A percentile compares a stretch with the other conserved stretches of the same genome.
phyloP scores from a whole-genome alignment of 2,329 filamentous ascomycete genomes.

The Chaetomium strumarium region DNA sequence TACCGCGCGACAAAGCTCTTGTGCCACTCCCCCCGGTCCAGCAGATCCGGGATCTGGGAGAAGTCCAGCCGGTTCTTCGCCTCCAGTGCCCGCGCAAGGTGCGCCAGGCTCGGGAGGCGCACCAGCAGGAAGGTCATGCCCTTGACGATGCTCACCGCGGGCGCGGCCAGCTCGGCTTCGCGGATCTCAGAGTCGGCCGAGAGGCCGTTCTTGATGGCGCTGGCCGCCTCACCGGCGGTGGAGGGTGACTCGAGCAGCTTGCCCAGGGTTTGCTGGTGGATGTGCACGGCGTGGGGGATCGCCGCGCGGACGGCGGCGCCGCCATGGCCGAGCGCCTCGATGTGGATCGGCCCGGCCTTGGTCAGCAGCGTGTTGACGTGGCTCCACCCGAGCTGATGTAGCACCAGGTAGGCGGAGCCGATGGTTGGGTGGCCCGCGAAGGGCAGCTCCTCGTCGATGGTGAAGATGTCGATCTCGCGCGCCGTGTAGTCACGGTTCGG shows the following conservation, averaged over 20 bases:
- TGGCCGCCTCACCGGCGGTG: slow-evolving; percentile 23
- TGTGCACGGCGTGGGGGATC: slow-evolving; percentile 62
- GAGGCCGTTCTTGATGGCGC: slow-evolving; percentile 29
- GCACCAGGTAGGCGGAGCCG: slow-evolving; percentile 47
- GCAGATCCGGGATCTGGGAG: slow-evolving; percentile 28
- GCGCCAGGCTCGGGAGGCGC: slow-evolving; percentile 53
- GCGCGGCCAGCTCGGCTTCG: slow-evolving; percentile 37
- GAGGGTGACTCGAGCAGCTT: slow-evolving; percentile 26
- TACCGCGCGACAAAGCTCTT: slow-evolving; percentile 49
- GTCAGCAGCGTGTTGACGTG: slow-evolving; percentile 42
- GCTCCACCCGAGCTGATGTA: slow-evolving; percentile 29
- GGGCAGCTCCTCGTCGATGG: slow-evolving; percentile 46
- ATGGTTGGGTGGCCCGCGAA: slow-evolving; percentile 60
- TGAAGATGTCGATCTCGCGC: slow-evolving; percentile 54
- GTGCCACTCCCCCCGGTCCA: slow-evolving; percentile 50
- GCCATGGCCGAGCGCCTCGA: slow-evolving; percentile 29
- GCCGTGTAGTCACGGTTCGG: slow-evolving; percentile 23
- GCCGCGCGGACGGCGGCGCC: slow-evolving; percentile 45
- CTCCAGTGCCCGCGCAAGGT: slow-evolving; percentile 40
- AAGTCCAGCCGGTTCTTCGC: slow-evolving; percentile 31
- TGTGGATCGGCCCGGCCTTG: slow-evolving; percentile 51
- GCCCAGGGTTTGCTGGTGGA: slow-evolving; percentile 45
- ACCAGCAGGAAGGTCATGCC: slow-evolving; percentile 70
- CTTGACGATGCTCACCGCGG: slow-evolving; percentile 59
- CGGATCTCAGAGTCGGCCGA: slow-evolving; percentile 28